Evolutionary conservation across 1,284 basidiomycete species (phyloP), one percentile per base, ranked within the genome.

Genomic region (Caloboletus inedulis): DNA sequence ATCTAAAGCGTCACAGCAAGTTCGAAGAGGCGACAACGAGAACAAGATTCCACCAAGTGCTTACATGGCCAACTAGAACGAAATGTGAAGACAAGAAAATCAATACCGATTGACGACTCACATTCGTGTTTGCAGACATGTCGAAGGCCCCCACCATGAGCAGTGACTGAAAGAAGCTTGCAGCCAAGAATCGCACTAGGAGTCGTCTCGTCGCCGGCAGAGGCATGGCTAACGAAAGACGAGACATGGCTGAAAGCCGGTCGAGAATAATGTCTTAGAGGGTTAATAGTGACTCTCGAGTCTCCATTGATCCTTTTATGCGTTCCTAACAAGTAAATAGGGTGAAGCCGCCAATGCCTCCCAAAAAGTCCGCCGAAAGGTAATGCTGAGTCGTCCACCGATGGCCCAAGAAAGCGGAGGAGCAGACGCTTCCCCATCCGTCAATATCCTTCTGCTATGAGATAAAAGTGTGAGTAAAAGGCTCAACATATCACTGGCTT

Each of bases 91-190:
- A 51, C 4, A n/a, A 48, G 30, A 36, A 41, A 31, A 27, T 19
- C 5, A 25, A 7, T 6, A 43, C 10, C 27, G 8, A 35, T 33
- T 19, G 30, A 37, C 1, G n/a, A 59, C 67, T 59, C 42, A 69
- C 65, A 18, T 69, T 69, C 5, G 64, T 55, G 29, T 65, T 68
- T 14, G 43, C 52, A 9, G 52, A 46, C 25, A 69, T 47, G 51
- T 43, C n/a, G 40, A 69, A 68, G 4, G 53, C 62, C 7, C 21
- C 39, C 2, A 39, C 52, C 25, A 37, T 34, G 2, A 49, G 48
- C 16, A 62, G 1, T 4, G 23, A 44, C n/a, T 2, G n/a, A 41
- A 58, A 41, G 30, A 44, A 43, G 25, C 40, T 10, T 3, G 45
- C 23, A 4, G 16, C 29, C 8, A 62, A 37, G 3, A 43, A 29